Evolutionary conservation across 305 asterid species (phyloP).

Genomic region (Ruellia speciosa): DNA sequence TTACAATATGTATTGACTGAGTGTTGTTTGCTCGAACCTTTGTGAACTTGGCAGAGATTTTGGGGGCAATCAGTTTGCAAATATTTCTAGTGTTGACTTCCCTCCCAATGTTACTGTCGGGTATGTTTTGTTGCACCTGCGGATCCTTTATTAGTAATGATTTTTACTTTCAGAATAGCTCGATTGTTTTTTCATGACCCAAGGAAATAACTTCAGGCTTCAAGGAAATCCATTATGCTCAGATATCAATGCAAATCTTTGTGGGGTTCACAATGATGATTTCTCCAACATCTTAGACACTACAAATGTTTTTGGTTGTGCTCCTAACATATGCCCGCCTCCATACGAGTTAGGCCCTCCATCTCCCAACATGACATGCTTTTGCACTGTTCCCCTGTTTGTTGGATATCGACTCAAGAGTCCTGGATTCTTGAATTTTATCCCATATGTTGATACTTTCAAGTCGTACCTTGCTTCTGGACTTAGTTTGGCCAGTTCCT

Average conservation of each 20-base stretch:
- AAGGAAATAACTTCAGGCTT: conserved; percentile 45
- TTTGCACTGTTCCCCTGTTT: conserved; percentile 74
- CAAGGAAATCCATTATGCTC: conserved; percentile 73
- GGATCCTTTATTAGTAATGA: not conserved
- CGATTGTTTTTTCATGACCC: not conserved
- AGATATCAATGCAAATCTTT: conserved; percentile 25
- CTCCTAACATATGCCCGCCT: conserved; percentile 47
- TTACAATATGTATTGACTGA: not conserved
- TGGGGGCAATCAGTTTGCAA: conserved; percentile 44
- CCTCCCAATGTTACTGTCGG: conserved; percentile 51
- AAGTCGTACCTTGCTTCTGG: conserved; percentile 53
- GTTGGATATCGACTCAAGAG: conserved; percentile 89
- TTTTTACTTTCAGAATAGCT: not conserved
- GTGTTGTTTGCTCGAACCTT: not conserved
- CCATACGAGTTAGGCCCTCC: conserved; percentile 53
- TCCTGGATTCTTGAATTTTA: conserved; percentile 76
- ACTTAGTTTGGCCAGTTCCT: conserved; percentile 32
- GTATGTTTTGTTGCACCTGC: conserved; percentile 11
- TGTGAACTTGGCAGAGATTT: conserved; percentile 63
- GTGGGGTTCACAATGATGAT: conserved; percentile 47
- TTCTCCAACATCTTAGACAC: conserved; percentile 26
- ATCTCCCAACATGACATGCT: conserved; percentile 41
- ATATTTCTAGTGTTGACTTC: conserved; percentile 31
- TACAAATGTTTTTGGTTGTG: conserved; percentile 32
- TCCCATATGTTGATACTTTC: conserved; percentile 47